Conservation (phyloP, 768 basidiomycete species). For the Suillus hirtellus region DNA sequence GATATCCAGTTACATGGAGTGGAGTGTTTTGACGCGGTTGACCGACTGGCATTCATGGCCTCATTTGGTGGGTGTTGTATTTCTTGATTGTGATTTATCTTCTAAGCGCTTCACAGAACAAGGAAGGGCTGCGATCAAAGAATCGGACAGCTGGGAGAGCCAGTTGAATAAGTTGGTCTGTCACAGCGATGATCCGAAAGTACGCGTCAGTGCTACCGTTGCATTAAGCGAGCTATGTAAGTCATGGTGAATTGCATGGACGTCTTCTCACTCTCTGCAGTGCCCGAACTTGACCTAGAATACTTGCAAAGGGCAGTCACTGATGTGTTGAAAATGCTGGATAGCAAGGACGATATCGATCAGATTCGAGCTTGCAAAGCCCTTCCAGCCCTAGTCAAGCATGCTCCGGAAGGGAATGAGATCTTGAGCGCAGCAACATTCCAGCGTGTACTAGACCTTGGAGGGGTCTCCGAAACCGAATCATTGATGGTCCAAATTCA, state of each 20-base stretch:
- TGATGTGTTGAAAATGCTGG: conserved; percentile 5
- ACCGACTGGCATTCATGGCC: conserved; percentile 12
- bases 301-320: neutral
- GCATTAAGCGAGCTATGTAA: conserved; percentile 5
- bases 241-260: neutral
- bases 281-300: neutral
- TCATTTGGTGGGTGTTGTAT: conserved; percentile 8
- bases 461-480: neutral
- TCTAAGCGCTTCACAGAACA: conserved; percentile 2
- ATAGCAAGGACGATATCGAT: conserved; percentile 1
- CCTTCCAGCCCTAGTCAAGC: conserved; percentile 1
- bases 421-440: conserved; percentile 7
- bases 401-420: neutral
- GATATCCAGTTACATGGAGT: conserved; percentile 1
- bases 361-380: conserved; percentile 8
- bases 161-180: neutral
- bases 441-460: neutral
- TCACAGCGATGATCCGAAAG: neutral
- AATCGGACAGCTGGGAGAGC: neutral
- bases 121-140: conserved; percentile 4
- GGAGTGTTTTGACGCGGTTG: conserved; percentile 7
- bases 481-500: conserved; percentile 2
- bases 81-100: neutral
- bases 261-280: neutral
- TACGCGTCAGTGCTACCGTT: conserved; percentile 4